phyloP scores from a whole-genome alignment of 164 flowering plant species.

The Kalanchoe fedtschenkoi region DNA sequence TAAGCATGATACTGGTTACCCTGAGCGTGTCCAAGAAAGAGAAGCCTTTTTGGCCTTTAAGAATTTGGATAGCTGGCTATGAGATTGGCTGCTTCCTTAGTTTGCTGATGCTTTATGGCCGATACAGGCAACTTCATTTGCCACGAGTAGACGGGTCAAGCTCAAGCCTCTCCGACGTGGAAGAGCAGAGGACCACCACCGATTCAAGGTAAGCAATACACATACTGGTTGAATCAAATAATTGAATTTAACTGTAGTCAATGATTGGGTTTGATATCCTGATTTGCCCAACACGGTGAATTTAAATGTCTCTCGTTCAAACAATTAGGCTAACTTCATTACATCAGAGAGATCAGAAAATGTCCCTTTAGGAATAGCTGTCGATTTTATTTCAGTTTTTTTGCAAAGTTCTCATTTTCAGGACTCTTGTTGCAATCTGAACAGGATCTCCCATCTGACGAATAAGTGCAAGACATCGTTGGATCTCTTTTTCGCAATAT shows the following conservation, averaged over 20 bases:
- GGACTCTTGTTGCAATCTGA: background rate
- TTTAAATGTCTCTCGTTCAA: no score
- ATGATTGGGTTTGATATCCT: background rate
- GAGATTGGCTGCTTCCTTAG: slow-evolving; percentile 59
- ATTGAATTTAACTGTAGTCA: background rate
- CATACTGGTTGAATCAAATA: background rate
- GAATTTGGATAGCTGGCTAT: slow-evolving; percentile 78
- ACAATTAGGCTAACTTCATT: no score
- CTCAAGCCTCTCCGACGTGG: slow-evolving; percentile 25
- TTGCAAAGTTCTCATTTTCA: background rate
- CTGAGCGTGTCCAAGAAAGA: slow-evolving; percentile 48
- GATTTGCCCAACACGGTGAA: no score
- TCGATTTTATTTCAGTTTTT: background rate
- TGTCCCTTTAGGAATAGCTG: background rate
- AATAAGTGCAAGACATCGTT: slow-evolving; percentile 60
- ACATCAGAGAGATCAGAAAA: no score
- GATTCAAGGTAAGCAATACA: slow-evolving; percentile 48
- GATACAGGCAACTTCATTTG: slow-evolving; percentile 34
- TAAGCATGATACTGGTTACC: slow-evolving; percentile 33
- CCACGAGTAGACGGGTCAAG: slow-evolving; percentile 25
- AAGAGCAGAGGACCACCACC: slow-evolving; percentile 46
- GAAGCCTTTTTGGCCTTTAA: slow-evolving; percentile 85
- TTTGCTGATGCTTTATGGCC: slow-evolving; percentile 54
- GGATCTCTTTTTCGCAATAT: slow-evolving; percentile 91
- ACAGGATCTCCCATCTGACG: slow-evolving; percentile 50